phyloP scores from a whole-genome alignment of 306 rosid genomes.

The Castanospermum australe region DNA sequence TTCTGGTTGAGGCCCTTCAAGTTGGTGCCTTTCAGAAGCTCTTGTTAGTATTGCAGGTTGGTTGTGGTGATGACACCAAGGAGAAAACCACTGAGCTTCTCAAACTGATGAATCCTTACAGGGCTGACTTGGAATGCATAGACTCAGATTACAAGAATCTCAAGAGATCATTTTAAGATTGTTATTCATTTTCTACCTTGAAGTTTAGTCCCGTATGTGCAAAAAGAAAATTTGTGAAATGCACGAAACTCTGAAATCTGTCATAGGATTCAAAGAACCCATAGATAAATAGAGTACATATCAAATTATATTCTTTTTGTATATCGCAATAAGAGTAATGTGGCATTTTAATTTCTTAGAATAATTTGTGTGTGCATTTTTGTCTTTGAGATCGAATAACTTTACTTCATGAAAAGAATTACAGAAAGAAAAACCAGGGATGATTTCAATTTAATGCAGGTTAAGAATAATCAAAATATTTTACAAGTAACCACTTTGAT shows the following conservation, averaged over 20 bases:
- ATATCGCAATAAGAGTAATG: neutral
- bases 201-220: neutral
- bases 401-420: neutral
- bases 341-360: neutral
- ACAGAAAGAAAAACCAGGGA: neutral
- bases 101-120: constrained; percentile 52
- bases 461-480: neutral
- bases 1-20: constrained; percentile 50
- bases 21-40: constrained; percentile 65
- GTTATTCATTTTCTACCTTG: neutral
- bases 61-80: constrained; percentile 44
- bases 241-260: neutral
- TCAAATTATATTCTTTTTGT: neutral
- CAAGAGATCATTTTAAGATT: constrained; percentile 41
- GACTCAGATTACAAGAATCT: constrained; percentile 57
- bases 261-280: neutral
- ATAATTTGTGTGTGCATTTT: neutral
- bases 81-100: constrained; percentile 49
- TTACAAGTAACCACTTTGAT: neutral
- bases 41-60: constrained; percentile 48
- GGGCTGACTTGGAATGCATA: constrained; percentile 50
- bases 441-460: neutral
- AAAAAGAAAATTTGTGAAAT: neutral
- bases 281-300: neutral
- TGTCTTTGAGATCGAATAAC: neutral